Evolutionary conservation across 495 filamentous ascomycete species (phyloP), one percentile per base, ranked within the genome.

Genomic region (Lindgomyces ingoldianus): DNA sequence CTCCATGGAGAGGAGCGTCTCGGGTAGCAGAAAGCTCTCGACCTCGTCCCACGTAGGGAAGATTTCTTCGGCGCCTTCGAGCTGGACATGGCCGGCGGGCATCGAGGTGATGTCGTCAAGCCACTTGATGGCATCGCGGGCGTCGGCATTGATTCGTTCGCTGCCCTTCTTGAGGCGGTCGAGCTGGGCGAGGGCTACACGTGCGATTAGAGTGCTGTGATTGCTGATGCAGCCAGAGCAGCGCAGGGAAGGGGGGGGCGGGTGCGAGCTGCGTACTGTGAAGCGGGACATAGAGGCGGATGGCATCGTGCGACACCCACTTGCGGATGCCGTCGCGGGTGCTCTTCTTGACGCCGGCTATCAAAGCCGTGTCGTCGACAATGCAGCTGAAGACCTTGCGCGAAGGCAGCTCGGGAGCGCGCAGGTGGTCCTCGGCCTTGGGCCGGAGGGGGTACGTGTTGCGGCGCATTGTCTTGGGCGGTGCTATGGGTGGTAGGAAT

Each of bases 381-480:
- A 89, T 85, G 78, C 88, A 90, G 77, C 88, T 85, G 75, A 87
- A 87, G 73, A 86, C 77, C 77, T 87, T 88, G 71, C 84, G 79
- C 46, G 76, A 75, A 26, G 44, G 60, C 44, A 19, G 21, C 1
- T 19, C 39, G 45, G 30, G 50, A 27, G 57, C 61, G 33, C 59
- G 68, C 22, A 19, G 63, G 18, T 25, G 33, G 3, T 64, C 68
- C 42, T 55, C 58, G 30, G 61, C 67, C 64, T 59, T 57, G 52
- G 64, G 47, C 55, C 68, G 68, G 30, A 50, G 21, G 2, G 63
- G 62, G 33, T 59, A 51, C 24, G 49, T 24, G 54, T 64, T 70
- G 55, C 57, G 63, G 39, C 68, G 68, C 68, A 67, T 70, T 26
- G 47, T 57, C 59, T 63, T 4, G 24, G 45, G 44, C 29, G 52